Evolutionary conservation across 2,329 filamentous ascomycete species (phyloP), one percentile per base, ranked within the genome.

Genomic region (Sordariomycetes sp.): DNA sequence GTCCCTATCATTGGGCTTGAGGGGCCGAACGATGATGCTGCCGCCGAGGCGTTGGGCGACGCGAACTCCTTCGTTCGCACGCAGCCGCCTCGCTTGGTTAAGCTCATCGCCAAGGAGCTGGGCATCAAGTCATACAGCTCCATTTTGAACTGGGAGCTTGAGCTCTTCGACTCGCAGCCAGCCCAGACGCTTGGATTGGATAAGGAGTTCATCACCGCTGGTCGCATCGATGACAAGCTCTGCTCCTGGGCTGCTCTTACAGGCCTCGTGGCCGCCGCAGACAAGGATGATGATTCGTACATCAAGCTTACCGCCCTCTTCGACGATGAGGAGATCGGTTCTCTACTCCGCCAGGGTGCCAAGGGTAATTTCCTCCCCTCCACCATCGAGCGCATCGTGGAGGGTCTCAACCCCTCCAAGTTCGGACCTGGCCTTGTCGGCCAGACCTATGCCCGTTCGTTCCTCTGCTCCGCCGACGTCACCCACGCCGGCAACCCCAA

Each of bases 241-340:
- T 96, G 92, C 69, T 93, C 85, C 21, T 96, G 86, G 79, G 78
- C 87, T 7, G 90, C 92, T 7, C 70, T 95, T 34, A 79, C 88
- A 57, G 88, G 78, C 4, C 77, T 98, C 0, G 68, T 95, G 19
- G 77, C 81, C 32, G 76, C 80, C 14, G 64, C 74, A 10, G 61
- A 69, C 25, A 66, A 57, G 44, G 63, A 71, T 2, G 55, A 64
- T 8, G 72, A 81, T 39, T 72, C 79, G n/a, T 73, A 81, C 35
- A 78, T 96, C 58, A 93, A 93, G 61, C 69, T 95, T 36, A 85
- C 92, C 23, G 87, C 82, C n/a, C 79, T 95, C 47, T 96, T 96
- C 51, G 92, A 96, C 53, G 84, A 95, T 49, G 92, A 98, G 58
- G 92, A 98, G 58, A 94, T 98, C 40, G 92, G 92, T 40, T 93